A percentile compares a stretch with the other conserved stretches of the same genome.
phyloP scores from a whole-genome alignment of 2,329 filamentous ascomycete species.

The Penicillium italicum region DNA sequence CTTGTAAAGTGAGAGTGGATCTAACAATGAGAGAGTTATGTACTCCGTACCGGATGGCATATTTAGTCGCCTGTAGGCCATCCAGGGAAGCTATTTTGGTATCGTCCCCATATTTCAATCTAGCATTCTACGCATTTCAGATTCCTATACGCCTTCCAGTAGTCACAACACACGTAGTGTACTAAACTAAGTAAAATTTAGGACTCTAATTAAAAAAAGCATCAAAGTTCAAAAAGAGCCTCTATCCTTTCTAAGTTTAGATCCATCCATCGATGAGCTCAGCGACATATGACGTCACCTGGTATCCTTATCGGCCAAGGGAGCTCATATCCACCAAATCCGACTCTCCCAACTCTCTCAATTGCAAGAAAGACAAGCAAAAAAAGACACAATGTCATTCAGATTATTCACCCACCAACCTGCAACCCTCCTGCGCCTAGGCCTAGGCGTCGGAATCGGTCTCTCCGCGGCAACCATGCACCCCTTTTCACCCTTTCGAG shows the following conservation, averaged over 20 bases:
- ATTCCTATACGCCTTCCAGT: neutral
- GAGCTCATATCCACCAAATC: neutral
- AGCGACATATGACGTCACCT: conserved; percentile 18
- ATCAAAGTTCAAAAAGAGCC: neutral
- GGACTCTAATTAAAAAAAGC: too few species aligned
- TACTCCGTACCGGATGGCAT: too few species aligned
- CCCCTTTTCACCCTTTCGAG: conserved; percentile 35
- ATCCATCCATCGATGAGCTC: neutral
- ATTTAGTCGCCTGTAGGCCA: too few species aligned
- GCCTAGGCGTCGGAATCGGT: conserved; percentile 35
- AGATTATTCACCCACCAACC: conserved; percentile 27
- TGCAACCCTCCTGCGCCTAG: conserved; percentile 31
- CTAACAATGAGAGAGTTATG: too few species aligned
- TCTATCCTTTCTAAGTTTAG: neutral
- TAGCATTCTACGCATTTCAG: too few species aligned
- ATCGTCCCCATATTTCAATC: neutral
- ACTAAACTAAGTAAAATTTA: too few species aligned
- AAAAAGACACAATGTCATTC: conserved; percentile 22
- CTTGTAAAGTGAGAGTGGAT: too few species aligned
- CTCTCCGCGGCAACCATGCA: conserved; percentile 29
- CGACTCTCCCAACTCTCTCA: conserved; percentile 3
- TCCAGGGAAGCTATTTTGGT: too few species aligned
- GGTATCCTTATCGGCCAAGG: conserved; percentile 7
- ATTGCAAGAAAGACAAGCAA: conserved; percentile 1
- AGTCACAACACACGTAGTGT: neutral